A percentile compares a stretch with the other conserved stretches of the same genome.
Conservation (phyloP, 163 green algal species). For the Prototheca wickerhamii region DNA sequence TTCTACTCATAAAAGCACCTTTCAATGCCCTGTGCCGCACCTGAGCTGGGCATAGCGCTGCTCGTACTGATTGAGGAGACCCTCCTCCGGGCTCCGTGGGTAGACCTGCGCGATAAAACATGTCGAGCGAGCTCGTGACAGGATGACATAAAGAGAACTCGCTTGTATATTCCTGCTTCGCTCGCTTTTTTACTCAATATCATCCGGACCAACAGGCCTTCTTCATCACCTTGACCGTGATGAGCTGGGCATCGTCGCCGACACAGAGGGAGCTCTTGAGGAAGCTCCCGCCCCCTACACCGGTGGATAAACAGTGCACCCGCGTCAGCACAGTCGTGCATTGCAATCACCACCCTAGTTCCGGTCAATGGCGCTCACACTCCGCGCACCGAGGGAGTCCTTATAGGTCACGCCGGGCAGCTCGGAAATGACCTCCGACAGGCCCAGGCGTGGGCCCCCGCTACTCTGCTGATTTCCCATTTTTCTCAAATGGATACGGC, state of each 20-base stretch:
- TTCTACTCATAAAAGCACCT: no score
- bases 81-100: no score
- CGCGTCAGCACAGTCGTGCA: background rate
- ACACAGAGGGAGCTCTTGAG: conserved; percentile 87
- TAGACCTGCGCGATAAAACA: no score
- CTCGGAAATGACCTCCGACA: conserved; percentile 19
- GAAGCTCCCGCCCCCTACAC: conserved; percentile 66
- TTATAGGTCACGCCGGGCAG: conserved; percentile 13
- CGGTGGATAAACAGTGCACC: no score
- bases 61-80: no score
- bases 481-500: background rate
- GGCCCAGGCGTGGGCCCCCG: background rate
- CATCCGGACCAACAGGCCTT: background rate
- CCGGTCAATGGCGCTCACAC: background rate
- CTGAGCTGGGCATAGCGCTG: no score
- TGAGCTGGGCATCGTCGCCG: conserved; percentile 76
- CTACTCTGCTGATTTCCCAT: conserved; percentile 2
- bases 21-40: no score
- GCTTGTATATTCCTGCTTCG: background rate
- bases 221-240: conserved; percentile 78
- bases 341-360: background rate
- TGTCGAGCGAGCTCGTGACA: background rate
- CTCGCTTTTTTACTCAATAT: background rate
- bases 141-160: background rate
- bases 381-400: conserved; percentile 15